Base-by-base conservation (phyloP, 2,329 filamentous ascomycete genomes). In the Monosporascus sp. region DNA sequence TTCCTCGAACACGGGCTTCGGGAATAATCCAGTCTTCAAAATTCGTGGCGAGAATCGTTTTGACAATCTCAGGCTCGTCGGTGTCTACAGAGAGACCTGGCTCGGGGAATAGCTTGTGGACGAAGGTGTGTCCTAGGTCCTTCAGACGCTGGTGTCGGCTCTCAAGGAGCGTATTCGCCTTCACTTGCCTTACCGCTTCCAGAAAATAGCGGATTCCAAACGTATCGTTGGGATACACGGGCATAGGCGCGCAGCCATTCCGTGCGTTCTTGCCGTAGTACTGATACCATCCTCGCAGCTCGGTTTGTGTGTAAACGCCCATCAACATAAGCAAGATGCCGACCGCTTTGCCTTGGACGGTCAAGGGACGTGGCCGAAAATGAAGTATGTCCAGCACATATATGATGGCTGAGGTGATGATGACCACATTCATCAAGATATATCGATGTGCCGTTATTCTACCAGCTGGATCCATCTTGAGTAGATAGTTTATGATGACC, bases 11-110 rank as follows among this genome's bases (percentile, higher is more conserved):
- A 5, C 75, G 64, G 22, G 70, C 60, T 2, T 61, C 64, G 0
- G 68, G 75, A 24, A 82, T 63, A 17, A 65, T 68, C 68, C 78
- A 86, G 54, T 82, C 77, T 40, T 78, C 74, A 61, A 68, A 68
- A 20, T 76, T 69, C 1, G 73, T 74, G 4, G 76, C 73, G 7
- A 85, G 71, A 2, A 84, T 68, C 0, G 79, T 70, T 63, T 84
- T 82, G 48, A 86, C 60, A 58, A 85, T 85, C 24, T 65, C 63
- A 0, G 62, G 60, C 15, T 67, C 65, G 41, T 63, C 61, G 6
- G 65, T 66, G 3, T 51, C 52, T 17, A 68, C 51, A 2, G 48
- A 51, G 3, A 54, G 48, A 3, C 9, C 20, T 41, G 44, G 40
- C 9, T 58, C 62, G 0, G 64, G 64, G 20, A 67, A 65, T 9